Percentiles rank a stretch among this genome's conserved stretches.
These are phyloP conservation scores for Fusarium sp. DNA, from an alignment of 2,329 filamentous ascomycete genomes.

Conservation along the genomic window DNA sequence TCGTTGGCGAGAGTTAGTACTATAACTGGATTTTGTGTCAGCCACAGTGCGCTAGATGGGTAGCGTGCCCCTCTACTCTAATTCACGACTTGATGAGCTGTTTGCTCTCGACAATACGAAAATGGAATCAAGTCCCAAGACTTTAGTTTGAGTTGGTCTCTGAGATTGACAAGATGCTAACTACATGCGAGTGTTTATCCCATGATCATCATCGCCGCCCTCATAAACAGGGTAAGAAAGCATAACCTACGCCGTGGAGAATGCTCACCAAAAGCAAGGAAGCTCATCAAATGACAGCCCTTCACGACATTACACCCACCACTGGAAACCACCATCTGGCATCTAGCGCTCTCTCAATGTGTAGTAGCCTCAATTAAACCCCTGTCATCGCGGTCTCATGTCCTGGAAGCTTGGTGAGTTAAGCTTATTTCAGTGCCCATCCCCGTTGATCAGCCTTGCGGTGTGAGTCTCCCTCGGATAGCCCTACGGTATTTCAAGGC, in stretches of 20 bases:
- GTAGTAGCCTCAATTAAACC: conserved; percentile 3
- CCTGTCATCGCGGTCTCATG: conserved; percentile 21
- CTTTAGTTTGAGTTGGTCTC: not conserved
- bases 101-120: not conserved
- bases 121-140: not conserved
- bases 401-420: not conserved
- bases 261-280: not conserved
- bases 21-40: not conserved
- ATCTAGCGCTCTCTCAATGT: not conserved
- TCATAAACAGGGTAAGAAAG: not conserved
- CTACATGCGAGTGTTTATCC: not conserved
- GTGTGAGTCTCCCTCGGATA: not conserved
- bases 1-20: not conserved
- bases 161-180: not conserved
- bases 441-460: conserved; percentile 5
- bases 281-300: not conserved
- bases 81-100: not conserved
- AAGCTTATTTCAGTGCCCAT: conserved; percentile 21
- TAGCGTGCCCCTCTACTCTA: conserved; percentile 20
- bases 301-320: not conserved
- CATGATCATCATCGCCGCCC: not conserved
- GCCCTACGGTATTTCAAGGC: conserved; percentile 21
- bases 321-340: not conserved
- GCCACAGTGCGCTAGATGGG: conserved; percentile 16
- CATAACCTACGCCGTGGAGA: not conserved